These are phyloP conservation scores for Anisodus tanguticus DNA, from an alignment of 257 asterid genomes.

Conservation along the genomic window DNA sequence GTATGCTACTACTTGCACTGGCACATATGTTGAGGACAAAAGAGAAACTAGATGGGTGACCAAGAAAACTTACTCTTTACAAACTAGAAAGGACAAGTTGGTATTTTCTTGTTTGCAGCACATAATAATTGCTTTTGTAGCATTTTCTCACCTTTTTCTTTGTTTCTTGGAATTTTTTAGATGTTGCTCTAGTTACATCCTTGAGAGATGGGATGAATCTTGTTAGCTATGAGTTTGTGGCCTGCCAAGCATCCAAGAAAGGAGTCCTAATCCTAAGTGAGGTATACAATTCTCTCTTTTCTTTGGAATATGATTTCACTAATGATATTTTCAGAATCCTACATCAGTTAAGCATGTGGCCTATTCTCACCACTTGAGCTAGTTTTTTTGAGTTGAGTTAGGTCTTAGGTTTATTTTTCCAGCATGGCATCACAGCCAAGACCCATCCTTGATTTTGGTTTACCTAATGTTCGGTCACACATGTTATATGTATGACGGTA, in stretches of 20 bases:
- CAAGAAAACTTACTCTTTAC: conserved; percentile 8
- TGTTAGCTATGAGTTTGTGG: conserved; percentile 94
- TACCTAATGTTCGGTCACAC: conserved; percentile 3
- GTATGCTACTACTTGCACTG: conserved; percentile 12
- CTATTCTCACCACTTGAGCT: background rate
- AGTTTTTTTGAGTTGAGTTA: background rate
- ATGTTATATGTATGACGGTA: background rate
- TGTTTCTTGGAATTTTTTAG: conserved; percentile 39
- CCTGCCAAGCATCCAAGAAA: conserved; percentile 89
- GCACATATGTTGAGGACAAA: conserved; percentile 21
- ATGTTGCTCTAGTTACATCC: conserved; percentile 89
- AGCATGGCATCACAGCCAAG: background rate
- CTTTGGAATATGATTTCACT: conserved; percentile 12
- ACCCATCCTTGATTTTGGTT: conserved; percentile 19
- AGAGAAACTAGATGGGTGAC: background rate
- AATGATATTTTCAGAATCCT: background rate
- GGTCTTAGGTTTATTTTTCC: conserved; percentile 1
- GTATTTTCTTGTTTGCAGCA: conserved; percentile 5
- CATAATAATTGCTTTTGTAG: background rate
- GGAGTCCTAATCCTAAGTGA: conserved; percentile 95
- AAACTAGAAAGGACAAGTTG: conserved; percentile 12
- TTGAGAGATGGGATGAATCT: conserved; percentile 97
- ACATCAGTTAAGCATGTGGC: background rate
- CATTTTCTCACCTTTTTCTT: conserved; percentile 3
- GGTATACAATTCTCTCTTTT: conserved; percentile 50